Percentiles rank a stretch among this genome's conserved stretches.
These are phyloP conservation scores for Diaporthe ilicicola DNA, from an alignment of 2,329 filamentous ascomycete species.

Conservation along the genomic window DNA sequence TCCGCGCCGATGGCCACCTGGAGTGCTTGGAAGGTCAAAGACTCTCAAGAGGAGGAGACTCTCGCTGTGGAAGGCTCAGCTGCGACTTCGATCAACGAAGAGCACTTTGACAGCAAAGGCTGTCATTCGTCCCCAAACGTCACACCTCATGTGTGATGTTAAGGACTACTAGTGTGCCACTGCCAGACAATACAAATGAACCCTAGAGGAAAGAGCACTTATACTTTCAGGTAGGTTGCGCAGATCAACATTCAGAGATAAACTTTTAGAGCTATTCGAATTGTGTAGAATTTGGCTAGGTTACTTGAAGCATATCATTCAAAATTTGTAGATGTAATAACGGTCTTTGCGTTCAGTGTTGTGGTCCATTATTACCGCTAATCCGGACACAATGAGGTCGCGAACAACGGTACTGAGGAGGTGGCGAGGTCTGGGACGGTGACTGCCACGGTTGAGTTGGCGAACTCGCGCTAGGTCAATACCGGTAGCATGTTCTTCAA, in stretches of 20 bases:
- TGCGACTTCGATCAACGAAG: background rate
- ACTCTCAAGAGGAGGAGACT: constrained; percentile 11
- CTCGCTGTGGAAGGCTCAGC: background rate
- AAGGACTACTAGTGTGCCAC: background rate
- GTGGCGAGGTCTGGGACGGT: background rate
- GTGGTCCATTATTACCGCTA: no score
- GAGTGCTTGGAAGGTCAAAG: constrained; percentile 10
- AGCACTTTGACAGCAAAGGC: constrained; percentile 5
- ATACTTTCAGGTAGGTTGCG: no score
- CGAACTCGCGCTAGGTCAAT: background rate
- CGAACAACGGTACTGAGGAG: background rate
- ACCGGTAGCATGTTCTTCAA: background rate
- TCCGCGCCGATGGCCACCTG: constrained; percentile 7
- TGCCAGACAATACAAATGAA: background rate
- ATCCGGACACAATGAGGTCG: no score
- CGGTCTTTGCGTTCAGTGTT: no score
- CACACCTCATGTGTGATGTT: background rate
- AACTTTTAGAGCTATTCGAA: no score
- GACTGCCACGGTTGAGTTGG: background rate
- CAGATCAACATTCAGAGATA: no score
- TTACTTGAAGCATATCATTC: no score
- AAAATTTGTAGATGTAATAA: no score
- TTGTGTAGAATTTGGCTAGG: no score
- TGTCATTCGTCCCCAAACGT: background rate
- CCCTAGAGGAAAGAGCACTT: background rate